Percentiles rank a stretch among this genome's conserved stretches.
Evolutionary conservation across 2,329 filamentous ascomycete genomes (phyloP).

Genomic region (Cytospora chrysosperma): DNA sequence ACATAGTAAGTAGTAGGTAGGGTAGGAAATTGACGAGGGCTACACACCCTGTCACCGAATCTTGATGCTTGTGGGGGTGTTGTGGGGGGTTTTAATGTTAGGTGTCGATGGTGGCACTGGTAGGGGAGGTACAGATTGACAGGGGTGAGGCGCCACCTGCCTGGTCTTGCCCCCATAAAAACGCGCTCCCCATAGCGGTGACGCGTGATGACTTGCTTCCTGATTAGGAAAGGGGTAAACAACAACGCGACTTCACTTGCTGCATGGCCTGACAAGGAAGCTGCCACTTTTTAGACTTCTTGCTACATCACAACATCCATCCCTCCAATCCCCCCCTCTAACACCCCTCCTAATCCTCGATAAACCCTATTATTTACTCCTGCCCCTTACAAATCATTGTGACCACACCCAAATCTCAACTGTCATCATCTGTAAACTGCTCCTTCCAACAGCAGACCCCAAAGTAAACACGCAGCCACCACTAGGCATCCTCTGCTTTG

Average conservation of each 20-base stretch:
- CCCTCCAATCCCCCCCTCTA: not conserved
- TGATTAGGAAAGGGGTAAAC: constrained; percentile 25
- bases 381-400: not conserved
- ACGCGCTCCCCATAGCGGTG: constrained; percentile 20
- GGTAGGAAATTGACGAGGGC: not conserved
- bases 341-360: not conserved
- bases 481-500: not conserved
- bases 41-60: not conserved
- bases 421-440: constrained; percentile 8
- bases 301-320: constrained; percentile 1
- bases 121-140: not conserved
- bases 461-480: not conserved
- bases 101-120: not conserved
- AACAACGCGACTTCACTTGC: constrained; percentile 21
- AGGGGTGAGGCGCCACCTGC: constrained; percentile 4
- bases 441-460: not conserved
- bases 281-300: constrained; percentile 18
- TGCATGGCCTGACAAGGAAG: constrained; percentile 16
- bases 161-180: constrained; percentile 11
- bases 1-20: too few relatives aligned
- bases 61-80: not conserved
- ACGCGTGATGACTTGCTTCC: constrained; percentile 16
- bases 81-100: not conserved
- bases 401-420: constrained; percentile 11
- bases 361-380: constrained; percentile 9